These are phyloP conservation scores for Myxozyma vanderwaltii DNA, from an alignment of 805 yeast genomes.

Conservation along the genomic window DNA sequence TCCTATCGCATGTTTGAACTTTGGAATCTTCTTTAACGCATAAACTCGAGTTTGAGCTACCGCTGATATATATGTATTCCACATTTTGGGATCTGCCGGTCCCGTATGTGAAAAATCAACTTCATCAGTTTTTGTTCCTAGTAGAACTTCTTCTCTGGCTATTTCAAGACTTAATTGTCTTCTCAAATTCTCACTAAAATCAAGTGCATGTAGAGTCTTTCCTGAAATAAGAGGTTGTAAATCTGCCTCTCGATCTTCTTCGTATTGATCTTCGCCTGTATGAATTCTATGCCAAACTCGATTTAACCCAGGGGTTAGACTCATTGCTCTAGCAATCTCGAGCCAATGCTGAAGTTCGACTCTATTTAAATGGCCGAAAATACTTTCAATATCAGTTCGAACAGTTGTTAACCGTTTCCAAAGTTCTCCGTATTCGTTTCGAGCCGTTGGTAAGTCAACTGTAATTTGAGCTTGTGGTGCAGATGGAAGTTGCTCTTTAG, in stretches of 20 bases:
- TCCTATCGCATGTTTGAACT: conserved; percentile 3
- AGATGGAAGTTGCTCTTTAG: neutral
- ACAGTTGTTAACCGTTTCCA: conserved; percentile 13
- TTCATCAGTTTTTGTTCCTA: neutral
- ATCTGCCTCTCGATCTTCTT: neutral
- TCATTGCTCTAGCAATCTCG: conserved; percentile 12
- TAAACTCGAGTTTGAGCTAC: neutral
- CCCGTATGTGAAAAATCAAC: neutral
- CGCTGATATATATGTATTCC: conserved; percentile 15
- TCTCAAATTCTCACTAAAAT: neutral
- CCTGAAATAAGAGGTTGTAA: neutral
- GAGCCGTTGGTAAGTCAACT: neutral
- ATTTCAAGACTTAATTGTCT: neutral
- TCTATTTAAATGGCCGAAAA: conserved; percentile 21
- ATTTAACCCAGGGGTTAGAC: neutral
- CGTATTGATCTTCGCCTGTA: conserved; percentile 3
- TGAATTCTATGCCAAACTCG: conserved; percentile 21
- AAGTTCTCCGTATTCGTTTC: conserved; percentile 2
- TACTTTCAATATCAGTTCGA: conserved; percentile 19
- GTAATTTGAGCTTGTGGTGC: neutral
- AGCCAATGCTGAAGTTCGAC: conserved; percentile 23
- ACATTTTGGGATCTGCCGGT: conserved; percentile 12
- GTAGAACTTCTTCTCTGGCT: neutral
- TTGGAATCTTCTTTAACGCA: neutral
- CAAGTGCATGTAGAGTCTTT: neutral